Evolutionary conservation across 192 early-diverging fungal species (phyloP), one percentile per base, ranked within the genome.

Genomic region (Coemansia sp.): DNA sequence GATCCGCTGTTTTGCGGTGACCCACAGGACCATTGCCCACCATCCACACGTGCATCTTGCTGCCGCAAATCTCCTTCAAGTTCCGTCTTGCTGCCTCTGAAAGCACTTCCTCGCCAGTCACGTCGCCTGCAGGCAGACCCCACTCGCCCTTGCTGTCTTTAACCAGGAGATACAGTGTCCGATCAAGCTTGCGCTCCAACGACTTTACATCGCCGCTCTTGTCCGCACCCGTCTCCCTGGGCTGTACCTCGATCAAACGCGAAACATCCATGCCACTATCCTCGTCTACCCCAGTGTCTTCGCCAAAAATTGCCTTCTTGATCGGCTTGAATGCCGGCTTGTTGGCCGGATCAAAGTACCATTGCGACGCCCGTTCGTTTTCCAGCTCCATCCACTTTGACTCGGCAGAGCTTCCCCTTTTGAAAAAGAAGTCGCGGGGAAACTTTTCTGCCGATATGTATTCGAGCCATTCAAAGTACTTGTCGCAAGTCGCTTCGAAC

Each of bases 1-100:
- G 49, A n/a, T 71, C 76, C 17, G 60, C 69, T 4, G 65, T 36
- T 57, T 80, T 74, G 63, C 86, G 81, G 67, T 92, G 88, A 7
- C 91, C 91, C 48, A 94, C 85, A 4, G 94, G 94, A 18, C 88
- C 87, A 58, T 84, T 75, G n/a, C 93, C 93, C 10, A 96, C 94
- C 50, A 91, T 85, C 93, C 93, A 96, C 17, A 88, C 82, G 65
- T 92, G 90, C 88, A 94, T 89, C 54, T 85, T 75, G 33, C 67
- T 71, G 54, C 93, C 94, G 73, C 91, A 92, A 42, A 81, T 80
- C 34, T 89, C 89, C 40, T 76, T 75, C 60, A 96, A 71, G 56
- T 85, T 84, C 66, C 92, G 87, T 60, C 82, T 78, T 36, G 94
- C 92, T 50, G 91, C 92, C 86, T 93, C 73, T 16, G 68, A 60